Evolutionary conservation across 2,329 filamentous ascomycete genomes (phyloP), one percentile per base, ranked within the genome.

Genomic region (Clarireedia monteithiana): DNA sequence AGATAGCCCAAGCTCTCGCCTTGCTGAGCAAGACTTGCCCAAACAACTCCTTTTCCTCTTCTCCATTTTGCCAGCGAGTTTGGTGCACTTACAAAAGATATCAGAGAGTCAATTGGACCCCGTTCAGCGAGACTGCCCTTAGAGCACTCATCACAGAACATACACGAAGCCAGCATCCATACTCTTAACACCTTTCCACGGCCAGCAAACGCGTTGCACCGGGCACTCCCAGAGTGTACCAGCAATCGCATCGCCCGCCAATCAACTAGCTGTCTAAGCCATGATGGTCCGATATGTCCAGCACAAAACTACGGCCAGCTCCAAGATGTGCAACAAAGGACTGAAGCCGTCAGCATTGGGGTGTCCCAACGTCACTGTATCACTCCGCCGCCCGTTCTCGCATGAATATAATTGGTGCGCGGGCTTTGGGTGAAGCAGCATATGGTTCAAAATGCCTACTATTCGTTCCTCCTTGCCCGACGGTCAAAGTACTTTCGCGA

Each of bases 281-380:
- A 24, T 45, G 20, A 12, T 4, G 6, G 24, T 24, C 10, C 24
- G 6, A 23, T 34, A 42, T 40, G 23, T 38, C 34, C 34, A 24
- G 30, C 48, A 9, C 36, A 39, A 49, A 23, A 54, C 39, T 54
- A 46, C 53, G 53, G 46, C 46, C 46, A 55, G 42, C 38, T 50
- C 36, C 26, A 17, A 55, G 53, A 55, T 20, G 36, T 50, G 53
- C 53, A 55, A 55, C 46, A 55, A 55, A 55, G 34, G 7, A 17
- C 15, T 17, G 30, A 42, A 26, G 17, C 10, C 27, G 15, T 39
- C 46, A 55, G 27, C 38, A 50, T 48, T 26, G 17, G 38, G 23
- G 42, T 39, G 36, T 38, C 36, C 9, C 20, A 24, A 26, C 20
- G 10, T 14, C 23, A 24, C 20, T 24, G n/a, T 20, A 30, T 38